Conservation (phyloP, 768 basidiomycete genomes). For the Lenzites betulinus region DNA sequence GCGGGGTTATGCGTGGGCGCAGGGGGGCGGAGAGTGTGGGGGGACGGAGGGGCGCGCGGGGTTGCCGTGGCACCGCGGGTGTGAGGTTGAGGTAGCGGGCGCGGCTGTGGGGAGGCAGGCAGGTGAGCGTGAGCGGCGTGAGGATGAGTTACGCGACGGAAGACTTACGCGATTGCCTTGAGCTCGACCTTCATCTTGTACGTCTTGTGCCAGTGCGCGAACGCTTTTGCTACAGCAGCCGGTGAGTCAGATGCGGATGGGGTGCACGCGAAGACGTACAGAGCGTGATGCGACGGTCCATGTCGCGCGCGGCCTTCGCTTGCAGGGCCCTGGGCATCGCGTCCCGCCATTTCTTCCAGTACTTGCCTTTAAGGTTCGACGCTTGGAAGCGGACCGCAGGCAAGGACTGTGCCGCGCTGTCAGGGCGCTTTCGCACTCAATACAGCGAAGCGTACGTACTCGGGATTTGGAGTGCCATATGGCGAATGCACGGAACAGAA, state of each 20-base stretch:
- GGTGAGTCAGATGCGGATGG: conserved; percentile 11
- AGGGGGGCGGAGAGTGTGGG: conserved; percentile 12
- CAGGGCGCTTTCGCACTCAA: neutral
- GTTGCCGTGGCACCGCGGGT: conserved; percentile 46
- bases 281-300: conserved; percentile 53
- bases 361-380: conserved; percentile 55
- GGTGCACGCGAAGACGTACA: conserved; percentile 45
- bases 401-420: conserved; percentile 51
- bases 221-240: conserved; percentile 44
- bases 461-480: conserved; percentile 77
- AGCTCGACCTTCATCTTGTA: conserved; percentile 71
- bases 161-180: conserved; percentile 81
- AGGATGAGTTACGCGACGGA: conserved; percentile 5
- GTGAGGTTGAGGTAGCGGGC: conserved; percentile 82
- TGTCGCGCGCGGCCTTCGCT: conserved; percentile 65
- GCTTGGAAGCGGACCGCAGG: conserved; percentile 81
- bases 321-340: conserved; percentile 72
- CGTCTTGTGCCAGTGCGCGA: conserved; percentile 68
- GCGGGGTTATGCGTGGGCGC: conserved; percentile 8
- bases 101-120: conserved; percentile 56
- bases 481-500: conserved; percentile 66
- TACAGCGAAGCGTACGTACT: conserved; percentile 41
- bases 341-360: conserved; percentile 67
- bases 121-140: conserved; percentile 22
- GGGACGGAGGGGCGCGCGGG: conserved; percentile 30